A percentile compares a stretch with the other conserved stretches of the same genome.
Evolutionary conservation across 495 filamentous ascomycete genomes (phyloP).

Genomic region (Alectoria sarmentosa): DNA sequence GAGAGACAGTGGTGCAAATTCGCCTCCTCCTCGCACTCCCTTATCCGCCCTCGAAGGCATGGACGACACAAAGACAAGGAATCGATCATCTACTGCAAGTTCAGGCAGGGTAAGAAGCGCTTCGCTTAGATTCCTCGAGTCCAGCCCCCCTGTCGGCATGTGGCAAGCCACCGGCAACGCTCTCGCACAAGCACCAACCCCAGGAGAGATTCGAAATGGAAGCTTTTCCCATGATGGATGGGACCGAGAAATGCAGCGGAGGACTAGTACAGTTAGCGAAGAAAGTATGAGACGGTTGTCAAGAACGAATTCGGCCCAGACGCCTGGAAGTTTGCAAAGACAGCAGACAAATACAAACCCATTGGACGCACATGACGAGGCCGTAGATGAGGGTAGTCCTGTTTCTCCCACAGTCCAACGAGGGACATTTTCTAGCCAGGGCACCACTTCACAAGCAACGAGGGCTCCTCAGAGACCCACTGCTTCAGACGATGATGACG

Average conservation of each 20-base stretch:
- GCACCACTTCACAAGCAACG: background rate
- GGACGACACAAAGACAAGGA: constrained; percentile 3
- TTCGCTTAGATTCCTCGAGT: constrained; percentile 41
- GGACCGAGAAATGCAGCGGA: constrained; percentile 31
- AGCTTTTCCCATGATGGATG: constrained; percentile 36
- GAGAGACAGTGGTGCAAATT: background rate
- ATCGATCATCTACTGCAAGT: constrained; percentile 20
- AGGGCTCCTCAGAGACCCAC: constrained; percentile 6
- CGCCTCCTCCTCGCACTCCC: background rate
- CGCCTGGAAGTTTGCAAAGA: constrained; percentile 20
- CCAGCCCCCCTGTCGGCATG: constrained; percentile 44
- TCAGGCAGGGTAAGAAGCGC: constrained; percentile 34
- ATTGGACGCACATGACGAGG: constrained; percentile 21
- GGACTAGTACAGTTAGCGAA: constrained; percentile 27
- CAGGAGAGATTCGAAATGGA: constrained; percentile 37
- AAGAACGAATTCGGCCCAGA: constrained; percentile 23
- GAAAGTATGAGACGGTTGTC: constrained; percentile 24
- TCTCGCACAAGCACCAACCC: constrained; percentile 36
- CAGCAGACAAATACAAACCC: constrained; percentile 18
- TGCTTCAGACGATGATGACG: constrained; percentile 15
- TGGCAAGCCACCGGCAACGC: constrained; percentile 43
- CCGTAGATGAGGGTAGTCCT: constrained; percentile 18
- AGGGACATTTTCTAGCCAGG: background rate
- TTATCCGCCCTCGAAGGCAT: background rate
- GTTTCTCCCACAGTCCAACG: background rate